phyloP scores from a whole-genome alignment of 345 rosid genomes.

The Dipteronia dyeriana region DNA sequence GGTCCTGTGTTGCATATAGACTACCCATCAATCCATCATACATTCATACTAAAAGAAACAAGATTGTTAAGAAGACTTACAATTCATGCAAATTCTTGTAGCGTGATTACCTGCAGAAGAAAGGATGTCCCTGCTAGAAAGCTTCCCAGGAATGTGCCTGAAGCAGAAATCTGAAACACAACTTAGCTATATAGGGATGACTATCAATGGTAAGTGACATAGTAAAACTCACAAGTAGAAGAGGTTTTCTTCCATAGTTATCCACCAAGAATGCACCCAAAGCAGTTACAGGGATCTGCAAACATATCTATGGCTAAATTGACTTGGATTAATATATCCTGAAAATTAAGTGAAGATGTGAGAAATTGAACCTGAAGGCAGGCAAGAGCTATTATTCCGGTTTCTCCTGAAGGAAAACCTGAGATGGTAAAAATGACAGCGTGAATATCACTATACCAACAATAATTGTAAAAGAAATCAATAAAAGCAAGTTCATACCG shows the following conservation, averaged over 20 bases:
- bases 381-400: not conserved
- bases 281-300: not conserved
- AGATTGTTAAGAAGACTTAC: not conserved
- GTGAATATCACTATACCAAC: not conserved
- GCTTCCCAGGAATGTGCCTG: constrained; percentile 20
- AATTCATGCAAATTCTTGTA: not conserved
- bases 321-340: not conserved
- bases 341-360: not conserved
- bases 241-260: constrained; percentile 1
- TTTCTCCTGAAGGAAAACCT: constrained; percentile 3
- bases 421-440: not conserved
- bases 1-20: not conserved
- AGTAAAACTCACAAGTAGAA: not conserved
- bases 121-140: constrained; percentile 19
- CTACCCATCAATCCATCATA: too few relatives aligned
- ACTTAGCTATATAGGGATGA: not conserved
- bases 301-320: not conserved
- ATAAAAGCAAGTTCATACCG: not conserved
- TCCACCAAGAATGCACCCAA: constrained; percentile 7
- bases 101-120: constrained; percentile 9
- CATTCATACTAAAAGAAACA: not conserved
- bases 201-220: not conserved
- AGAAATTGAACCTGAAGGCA: not conserved
- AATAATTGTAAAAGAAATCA: not conserved
- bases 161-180: not conserved